Conservation (phyloP, 116 monocot species). For the Thalassia testudinum region DNA sequence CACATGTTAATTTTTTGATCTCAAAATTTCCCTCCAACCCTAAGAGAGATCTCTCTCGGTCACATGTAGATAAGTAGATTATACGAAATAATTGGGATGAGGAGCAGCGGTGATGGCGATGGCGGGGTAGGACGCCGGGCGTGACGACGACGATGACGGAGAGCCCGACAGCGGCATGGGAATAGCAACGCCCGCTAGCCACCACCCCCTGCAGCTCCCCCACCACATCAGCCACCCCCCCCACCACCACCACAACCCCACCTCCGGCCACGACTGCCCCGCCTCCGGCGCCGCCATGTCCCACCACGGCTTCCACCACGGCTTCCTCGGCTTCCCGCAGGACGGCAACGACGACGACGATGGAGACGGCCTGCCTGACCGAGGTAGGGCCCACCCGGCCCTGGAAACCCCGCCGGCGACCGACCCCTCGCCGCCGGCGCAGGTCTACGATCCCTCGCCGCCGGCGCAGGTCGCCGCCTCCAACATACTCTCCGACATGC, state of each 20-base stretch:
- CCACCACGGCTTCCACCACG: slow-evolving; percentile 32
- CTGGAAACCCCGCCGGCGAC: slow-evolving; percentile 6
- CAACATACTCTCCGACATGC: slow-evolving; percentile 74
- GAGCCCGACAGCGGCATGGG: slow-evolving; percentile 39
- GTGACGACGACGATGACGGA: slow-evolving; percentile 11
- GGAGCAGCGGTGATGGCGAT: too few species aligned
- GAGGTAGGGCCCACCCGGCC: slow-evolving; percentile 12
- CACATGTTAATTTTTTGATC: too few species aligned
- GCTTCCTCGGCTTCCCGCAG: slow-evolving; percentile 37
- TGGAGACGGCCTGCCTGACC: too few species aligned
- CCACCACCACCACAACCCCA: neutral
- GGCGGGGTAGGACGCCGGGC: neutral
- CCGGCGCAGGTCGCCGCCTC: slow-evolving; percentile 4
- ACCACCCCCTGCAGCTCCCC: slow-evolving; percentile 1
- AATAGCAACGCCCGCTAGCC: slow-evolving; percentile 29
- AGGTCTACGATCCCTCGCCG: slow-evolving; percentile 31
- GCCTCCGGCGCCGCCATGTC: slow-evolving; percentile 2
- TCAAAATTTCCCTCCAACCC: too few species aligned
- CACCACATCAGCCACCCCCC: slow-evolving; percentile 2
- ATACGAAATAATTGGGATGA: too few species aligned
- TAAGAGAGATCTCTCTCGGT: too few species aligned
- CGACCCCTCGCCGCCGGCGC: slow-evolving; percentile 47
- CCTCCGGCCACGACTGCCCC: neutral
- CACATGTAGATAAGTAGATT: too few species aligned
- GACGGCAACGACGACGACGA: slow-evolving; percentile 24